These are phyloP conservation scores for Pyrenochaeta sp. DNA, from an alignment of 2,329 filamentous ascomycete genomes.

Conservation along the genomic window DNA sequence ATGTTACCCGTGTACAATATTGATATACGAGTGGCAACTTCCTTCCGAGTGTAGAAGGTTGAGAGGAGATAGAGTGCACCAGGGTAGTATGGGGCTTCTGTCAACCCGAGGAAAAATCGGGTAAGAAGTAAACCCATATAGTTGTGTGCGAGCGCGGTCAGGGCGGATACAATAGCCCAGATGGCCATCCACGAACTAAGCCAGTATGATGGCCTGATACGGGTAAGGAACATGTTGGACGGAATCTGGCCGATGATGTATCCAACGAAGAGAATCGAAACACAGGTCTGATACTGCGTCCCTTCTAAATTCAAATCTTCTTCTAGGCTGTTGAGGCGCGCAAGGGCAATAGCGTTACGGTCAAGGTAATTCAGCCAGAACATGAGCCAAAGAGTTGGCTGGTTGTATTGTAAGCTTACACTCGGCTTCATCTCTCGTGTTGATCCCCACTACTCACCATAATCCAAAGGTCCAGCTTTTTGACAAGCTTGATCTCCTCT, in stretches of 20 bases:
- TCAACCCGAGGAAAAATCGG: slow-evolving; percentile 54
- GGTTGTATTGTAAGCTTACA: slow-evolving; percentile 36
- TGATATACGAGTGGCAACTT: slow-evolving; percentile 60
- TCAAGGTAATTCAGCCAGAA: slow-evolving; percentile 45
- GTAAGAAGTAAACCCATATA: slow-evolving; percentile 54
- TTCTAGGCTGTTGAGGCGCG: slow-evolving; percentile 67
- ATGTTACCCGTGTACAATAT: slow-evolving; percentile 51
- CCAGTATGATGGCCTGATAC: slow-evolving; percentile 35
- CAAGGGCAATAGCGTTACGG: slow-evolving; percentile 70
- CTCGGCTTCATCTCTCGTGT: slow-evolving; percentile 19
- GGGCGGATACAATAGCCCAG: slow-evolving; percentile 53
- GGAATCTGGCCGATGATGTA: slow-evolving; percentile 40
- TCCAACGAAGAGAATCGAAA: slow-evolving; percentile 45
- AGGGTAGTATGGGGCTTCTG: slow-evolving; percentile 50
- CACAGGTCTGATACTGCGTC: slow-evolving; percentile 33
- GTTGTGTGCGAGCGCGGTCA: slow-evolving; percentile 52
- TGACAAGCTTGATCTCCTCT: slow-evolving; percentile 41
- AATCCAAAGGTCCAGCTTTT: slow-evolving; percentile 40
- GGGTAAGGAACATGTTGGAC: slow-evolving; percentile 47
- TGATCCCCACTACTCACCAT: slow-evolving; percentile 34
- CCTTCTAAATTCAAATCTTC: slow-evolving; percentile 57
- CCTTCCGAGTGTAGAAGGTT: slow-evolving; percentile 48
- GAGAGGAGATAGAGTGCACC: slow-evolving; percentile 48
- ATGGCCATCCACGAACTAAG: slow-evolving; percentile 45
- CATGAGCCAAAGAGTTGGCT: slow-evolving; percentile 49